Evolutionary conservation across 2,329 filamentous ascomycete species (phyloP).

Genomic region (Sphaerostilbella broomeana): DNA sequence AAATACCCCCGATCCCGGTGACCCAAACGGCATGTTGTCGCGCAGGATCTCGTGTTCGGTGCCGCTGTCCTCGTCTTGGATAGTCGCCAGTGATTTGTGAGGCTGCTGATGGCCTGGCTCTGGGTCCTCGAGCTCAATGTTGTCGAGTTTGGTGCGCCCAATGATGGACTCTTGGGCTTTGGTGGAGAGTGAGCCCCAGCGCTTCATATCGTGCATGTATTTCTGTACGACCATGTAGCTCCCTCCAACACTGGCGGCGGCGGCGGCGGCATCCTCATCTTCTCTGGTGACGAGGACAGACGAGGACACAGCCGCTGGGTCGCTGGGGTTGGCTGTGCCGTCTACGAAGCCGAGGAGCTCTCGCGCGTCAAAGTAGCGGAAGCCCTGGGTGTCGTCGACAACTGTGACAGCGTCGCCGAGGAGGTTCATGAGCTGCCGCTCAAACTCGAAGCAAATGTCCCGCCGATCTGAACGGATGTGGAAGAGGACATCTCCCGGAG

Average conservation of each 20-base stretch:
- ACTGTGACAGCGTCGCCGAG: constrained; percentile 42
- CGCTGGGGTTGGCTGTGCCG: constrained; percentile 52
- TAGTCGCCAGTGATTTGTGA: constrained; percentile 49
- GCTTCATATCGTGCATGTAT: constrained; percentile 46
- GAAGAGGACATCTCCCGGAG: constrained; percentile 51
- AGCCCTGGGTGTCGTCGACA: constrained; percentile 48
- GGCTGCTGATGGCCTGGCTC: constrained; percentile 46
- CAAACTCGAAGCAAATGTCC: constrained; percentile 53
- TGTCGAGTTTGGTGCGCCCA: constrained; percentile 51
- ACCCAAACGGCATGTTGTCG: constrained; percentile 57
- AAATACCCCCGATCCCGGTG: constrained; percentile 42
- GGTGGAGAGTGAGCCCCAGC: constrained; percentile 39
- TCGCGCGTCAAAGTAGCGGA: constrained; percentile 53
- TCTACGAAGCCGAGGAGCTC: constrained; percentile 55
- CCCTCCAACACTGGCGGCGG: constrained; percentile 32
- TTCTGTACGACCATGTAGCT: constrained; percentile 56
- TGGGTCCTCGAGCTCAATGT: constrained; percentile 47
- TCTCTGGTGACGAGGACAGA: constrained; percentile 39
- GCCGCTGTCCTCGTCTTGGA: constrained; percentile 44
- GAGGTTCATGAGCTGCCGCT: constrained; percentile 44
- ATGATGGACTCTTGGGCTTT: constrained; percentile 51
- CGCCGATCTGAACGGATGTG: constrained; percentile 52
- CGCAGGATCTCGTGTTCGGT: constrained; percentile 47
- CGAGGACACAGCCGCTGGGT: constrained; percentile 33
- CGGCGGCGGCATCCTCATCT: constrained; percentile 31